phyloP scores from a whole-genome alignment of 805 yeast genomes.

The Dipodascopsis tothii region DNA sequence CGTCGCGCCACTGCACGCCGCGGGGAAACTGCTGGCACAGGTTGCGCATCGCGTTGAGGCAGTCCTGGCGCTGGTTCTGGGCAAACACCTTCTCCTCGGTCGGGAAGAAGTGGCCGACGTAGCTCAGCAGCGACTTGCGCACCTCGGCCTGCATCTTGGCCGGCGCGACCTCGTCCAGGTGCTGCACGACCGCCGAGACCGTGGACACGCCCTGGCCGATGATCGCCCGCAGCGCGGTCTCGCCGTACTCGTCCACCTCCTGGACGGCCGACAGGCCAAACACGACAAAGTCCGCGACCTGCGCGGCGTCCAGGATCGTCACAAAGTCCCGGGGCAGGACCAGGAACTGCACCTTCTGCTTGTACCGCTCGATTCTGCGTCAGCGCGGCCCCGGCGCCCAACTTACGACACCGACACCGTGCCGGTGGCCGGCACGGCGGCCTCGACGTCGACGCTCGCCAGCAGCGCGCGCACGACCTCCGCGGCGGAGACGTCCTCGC shows the following conservation, averaged over 20 bases:
- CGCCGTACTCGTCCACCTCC: slow-evolving; percentile 82
- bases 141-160: slow-evolving; percentile 69
- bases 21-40: slow-evolving; percentile 83
- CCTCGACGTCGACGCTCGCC: slow-evolving; percentile 22
- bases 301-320: slow-evolving; percentile 74
- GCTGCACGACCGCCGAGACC: slow-evolving; percentile 69
- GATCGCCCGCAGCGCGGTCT: slow-evolving; percentile 78
- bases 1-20: slow-evolving; percentile 83
- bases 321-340: slow-evolving; percentile 68
- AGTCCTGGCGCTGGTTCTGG: slow-evolving; percentile 60
- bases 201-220: slow-evolving; percentile 89
- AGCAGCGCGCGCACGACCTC: slow-evolving; percentile 27
- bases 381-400: slow-evolving; percentile 35
- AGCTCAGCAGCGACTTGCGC: slow-evolving; percentile 55
- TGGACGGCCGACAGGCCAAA: slow-evolving; percentile 81
- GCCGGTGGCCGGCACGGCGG: slow-evolving; percentile 11
- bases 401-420: slow-evolving; percentile 7
- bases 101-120: slow-evolving; percentile 71
- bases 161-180: slow-evolving; percentile 58
- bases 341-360: slow-evolving; percentile 61
- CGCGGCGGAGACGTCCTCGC: slow-evolving; percentile 51
- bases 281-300: slow-evolving; percentile 79
- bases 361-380: slow-evolving; percentile 50
- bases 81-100: slow-evolving; percentile 69
- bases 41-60: slow-evolving; percentile 62